Conservation (phyloP, 148 eudicot genomes). For the Rhododendron mucronatum region DNA sequence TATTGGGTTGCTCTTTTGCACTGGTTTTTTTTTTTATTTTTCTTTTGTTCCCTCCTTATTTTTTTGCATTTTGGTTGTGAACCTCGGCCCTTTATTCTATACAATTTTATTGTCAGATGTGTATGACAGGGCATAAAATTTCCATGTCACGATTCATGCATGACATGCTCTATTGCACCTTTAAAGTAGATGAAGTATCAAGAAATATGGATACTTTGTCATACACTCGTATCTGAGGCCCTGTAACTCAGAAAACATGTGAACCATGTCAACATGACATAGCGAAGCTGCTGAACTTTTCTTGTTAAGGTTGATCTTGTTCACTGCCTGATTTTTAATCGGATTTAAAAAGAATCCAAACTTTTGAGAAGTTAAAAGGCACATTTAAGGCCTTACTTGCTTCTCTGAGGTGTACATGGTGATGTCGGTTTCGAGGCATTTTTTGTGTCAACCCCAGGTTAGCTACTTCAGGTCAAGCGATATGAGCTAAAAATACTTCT, state of each 20-base stretch:
- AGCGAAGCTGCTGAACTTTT: not conserved
- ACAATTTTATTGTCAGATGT: not conserved
- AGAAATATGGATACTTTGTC: not conserved
- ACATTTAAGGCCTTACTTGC: not conserved
- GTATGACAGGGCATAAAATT: not conserved
- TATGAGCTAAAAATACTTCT: not conserved
- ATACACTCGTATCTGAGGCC: not conserved
- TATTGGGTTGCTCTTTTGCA: no score
- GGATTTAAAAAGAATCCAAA: not conserved
- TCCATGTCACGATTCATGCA: not conserved
- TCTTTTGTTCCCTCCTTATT: no score
- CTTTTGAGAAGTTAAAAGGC: not conserved
- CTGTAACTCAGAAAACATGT: not conserved
- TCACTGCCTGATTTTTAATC: not conserved
- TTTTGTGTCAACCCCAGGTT: not conserved
- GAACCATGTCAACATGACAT: conserved; percentile 3
- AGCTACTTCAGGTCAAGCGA: not conserved
- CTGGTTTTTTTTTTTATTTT: no score
- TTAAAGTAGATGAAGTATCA: not conserved
- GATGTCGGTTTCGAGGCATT: not conserved
- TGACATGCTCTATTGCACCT: not conserved
- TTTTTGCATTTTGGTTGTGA: no score
- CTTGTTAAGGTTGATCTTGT: not conserved
- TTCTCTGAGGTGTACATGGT: not conserved
- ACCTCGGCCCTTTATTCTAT: not conserved